Evolutionary conservation across 805 yeast species (phyloP), one percentile per base, ranked within the genome.

Genomic region (Naumovozyma baii): DNA sequence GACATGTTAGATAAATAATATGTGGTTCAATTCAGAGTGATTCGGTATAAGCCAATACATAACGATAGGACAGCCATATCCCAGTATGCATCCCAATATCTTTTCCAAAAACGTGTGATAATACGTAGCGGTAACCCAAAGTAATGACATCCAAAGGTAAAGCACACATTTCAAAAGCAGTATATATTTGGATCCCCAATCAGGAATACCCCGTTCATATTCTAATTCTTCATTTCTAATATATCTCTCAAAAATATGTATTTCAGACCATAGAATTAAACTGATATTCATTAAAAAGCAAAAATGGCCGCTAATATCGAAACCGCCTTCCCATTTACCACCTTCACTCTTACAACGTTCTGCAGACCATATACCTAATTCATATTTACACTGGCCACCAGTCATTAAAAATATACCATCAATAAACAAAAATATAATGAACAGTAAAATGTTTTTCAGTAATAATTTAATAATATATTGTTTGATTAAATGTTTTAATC

Each of bases 41-140:
- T 39, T 40, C 9, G 63, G 63, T 12, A 56, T 45, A 4, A 48
- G 18, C 18, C 39, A 26, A 52, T 79, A 79, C 30, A 78, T 70
- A 1, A 67, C 50, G 1, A 57, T 15, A 9, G 75, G 69, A 18
- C 76, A 76, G 7, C 68, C 37, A 56, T 72, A 75, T 2, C 92
- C 86, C 66, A 81, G 72, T 2, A 67, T 8, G 34, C 83, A 63
- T 0, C 96, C 96, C 18, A 75, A 64, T 1, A 83, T 41, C 54
- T 87, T 87, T 55, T 90, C 97, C 2, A 62, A 39, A 9, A 81
- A 53, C 1, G 92, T 77, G 61, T 90, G 97, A 67, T 87, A 90
- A 57, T 84, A 83, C 12, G 80, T 65, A 36, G 87, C 73, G 1
- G 97, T 90, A 69, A 85, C 75, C 15, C 80, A 61, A 25, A 87